Base-by-base conservation (phyloP, 805 yeast species). In the Candida cerambycidarum region DNA sequence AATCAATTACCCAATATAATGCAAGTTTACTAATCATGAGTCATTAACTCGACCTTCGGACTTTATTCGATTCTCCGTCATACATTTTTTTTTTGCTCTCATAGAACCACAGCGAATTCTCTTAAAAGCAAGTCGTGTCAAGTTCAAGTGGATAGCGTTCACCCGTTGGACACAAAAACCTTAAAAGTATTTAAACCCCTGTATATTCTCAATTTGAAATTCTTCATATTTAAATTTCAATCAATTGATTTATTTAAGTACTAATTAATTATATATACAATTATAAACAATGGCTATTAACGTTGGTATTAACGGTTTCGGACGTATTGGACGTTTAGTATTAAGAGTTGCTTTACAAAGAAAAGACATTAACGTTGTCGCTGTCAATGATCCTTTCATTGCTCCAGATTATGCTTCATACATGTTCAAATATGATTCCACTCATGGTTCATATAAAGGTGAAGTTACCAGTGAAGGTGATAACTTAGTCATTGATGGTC, bases 341-440 rank as follows among this genome's bases (percentile, higher is more conserved):
- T 74, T 88, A 59, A 83, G 96, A 77, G 78, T 85, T 64, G 95
- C 95, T 51, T 71, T 87, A 53, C 54, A 67, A 48, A 80, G 88
- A 79, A 67, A 74, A 45, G 89, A 83, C 71, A 83, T 89, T 61
- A 78, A 85, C 59, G 84, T 89, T 53, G 87, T 86, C 53, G 95
- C 95, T 54, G 75, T 89, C 79, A 89, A 89, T 70, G 93, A 89
- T 70, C 96, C 96, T 51, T 88, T 86, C 78, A 89, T 88, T 61
- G 80, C 81, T 50, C 78, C 93, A 48, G 95, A 88, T 56, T 88
- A 88, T 72, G 96, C 96, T 62, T 86, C 96, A 52, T 88, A 88
- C 80, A 82, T 88, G 89, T 87, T 88, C 86, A 89, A 88, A 78
- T 88, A 87, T 74, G 96, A 88, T 73, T 86, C 96, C 48, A 88